Evolutionary conservation across 1,284 basidiomycete species (phyloP), one percentile per base, ranked within the genome.

Genomic region (Cryptococcus sp.): DNA sequence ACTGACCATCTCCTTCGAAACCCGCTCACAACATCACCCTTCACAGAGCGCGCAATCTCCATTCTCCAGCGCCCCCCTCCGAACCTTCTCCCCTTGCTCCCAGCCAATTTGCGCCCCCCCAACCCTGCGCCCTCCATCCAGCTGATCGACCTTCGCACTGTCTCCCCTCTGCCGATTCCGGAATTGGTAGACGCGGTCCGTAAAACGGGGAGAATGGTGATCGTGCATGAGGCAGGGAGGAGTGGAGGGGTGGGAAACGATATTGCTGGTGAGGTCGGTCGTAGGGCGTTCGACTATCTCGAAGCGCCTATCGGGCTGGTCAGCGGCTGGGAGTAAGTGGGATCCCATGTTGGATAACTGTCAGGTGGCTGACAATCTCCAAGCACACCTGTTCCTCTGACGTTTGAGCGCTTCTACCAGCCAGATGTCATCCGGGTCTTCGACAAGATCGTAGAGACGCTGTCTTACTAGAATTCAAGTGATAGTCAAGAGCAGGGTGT

Each of bases 321-420:
- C 28, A 84, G 87, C 12, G 90, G 88, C 24, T 94, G 91, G 91
- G 91, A 95, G 91, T 93, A 67, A 83, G 90, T 85, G 0, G 9
- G 5, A 33, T 33, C 28, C 9, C 9, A 39, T 23, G 50, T 28
- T 53, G 47, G 20, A 24, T 16, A 24, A n/a, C 15, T 44, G n/a
- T 8, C 13, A 44, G 11, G 15, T 6, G 42, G 49, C 64, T 66
- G 53, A 63, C 43, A 12, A 15, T 3, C 13, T n/a, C 3, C 18
- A 44, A 91, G 90, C 64, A 84, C 85, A 4, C 91, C 91, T 1
- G 85, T 86, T 20, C 87, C 85, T 24, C 79, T 95, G 64, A 86
- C 87, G 50, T 94, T 85, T 67, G 91, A 95, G 79, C 92, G 90
- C 72, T 94, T 95, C 75, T 85, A 88, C 77, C 85, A 93, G 69